Conservation (phyloP, 2,329 filamentous ascomycete genomes). For the Zymoseptoria passerinii region DNA sequence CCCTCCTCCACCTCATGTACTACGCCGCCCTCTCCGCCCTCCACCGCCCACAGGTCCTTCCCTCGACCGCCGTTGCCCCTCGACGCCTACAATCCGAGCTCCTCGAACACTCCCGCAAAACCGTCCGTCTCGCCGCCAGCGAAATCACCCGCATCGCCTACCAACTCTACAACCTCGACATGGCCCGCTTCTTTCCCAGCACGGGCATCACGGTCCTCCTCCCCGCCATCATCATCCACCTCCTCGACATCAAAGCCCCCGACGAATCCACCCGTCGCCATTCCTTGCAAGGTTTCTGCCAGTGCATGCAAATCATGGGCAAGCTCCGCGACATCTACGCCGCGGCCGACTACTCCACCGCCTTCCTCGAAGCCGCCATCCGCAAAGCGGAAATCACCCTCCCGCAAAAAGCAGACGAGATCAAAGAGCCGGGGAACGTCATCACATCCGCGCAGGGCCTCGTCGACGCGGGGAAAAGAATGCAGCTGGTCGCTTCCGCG, state of each 20-base stretch:
- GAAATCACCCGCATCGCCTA: constrained; percentile 80
- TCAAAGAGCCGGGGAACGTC: constrained; percentile 25
- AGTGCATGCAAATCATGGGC: constrained; percentile 88
- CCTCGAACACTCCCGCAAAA: constrained; percentile 72
- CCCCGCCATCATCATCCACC: constrained; percentile 86
- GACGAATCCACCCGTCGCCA: constrained; percentile 61
- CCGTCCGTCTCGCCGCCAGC: constrained; percentile 73
- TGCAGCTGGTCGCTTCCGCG: constrained; percentile 26
- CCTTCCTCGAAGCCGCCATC: constrained; percentile 86
- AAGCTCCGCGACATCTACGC: constrained; percentile 82
- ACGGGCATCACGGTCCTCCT: constrained; percentile 85
- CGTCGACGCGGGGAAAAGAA: constrained; percentile 37
- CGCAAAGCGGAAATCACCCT: constrained; percentile 76
- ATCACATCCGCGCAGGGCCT: constrained; percentile 40
- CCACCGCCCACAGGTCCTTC: constrained; percentile 83
- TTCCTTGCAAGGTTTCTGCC: constrained; percentile 72
- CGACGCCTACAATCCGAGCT: constrained; percentile 52
- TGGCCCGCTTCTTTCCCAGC: constrained; percentile 76
- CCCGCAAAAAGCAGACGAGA: constrained; percentile 32
- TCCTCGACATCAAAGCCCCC: constrained; percentile 83
- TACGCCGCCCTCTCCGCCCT: constrained; percentile 85
- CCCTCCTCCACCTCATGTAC: constrained; percentile 89
- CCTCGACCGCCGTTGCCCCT: constrained; percentile 46
- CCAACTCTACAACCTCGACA: constrained; percentile 61
- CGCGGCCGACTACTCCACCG: constrained; percentile 90